Base-by-base conservation (phyloP, 2,329 filamentous ascomycete genomes). In the Ophiostoma perfectum region DNA sequence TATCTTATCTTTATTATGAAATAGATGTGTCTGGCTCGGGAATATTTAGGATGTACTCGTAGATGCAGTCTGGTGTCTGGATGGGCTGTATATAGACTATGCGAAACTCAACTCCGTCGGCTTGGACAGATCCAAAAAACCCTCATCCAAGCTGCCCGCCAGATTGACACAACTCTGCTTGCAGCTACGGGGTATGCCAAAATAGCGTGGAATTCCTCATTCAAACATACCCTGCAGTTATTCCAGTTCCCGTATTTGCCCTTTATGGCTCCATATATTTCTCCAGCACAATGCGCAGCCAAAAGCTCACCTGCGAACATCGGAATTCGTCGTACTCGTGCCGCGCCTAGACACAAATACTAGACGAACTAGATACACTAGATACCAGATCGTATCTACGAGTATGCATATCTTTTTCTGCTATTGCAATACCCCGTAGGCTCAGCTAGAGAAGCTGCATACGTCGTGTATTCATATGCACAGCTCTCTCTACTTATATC, bases 211-310 rank as follows among this genome's bases (percentile, higher is more conserved):
- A 62, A n/a, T 62, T 62, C 12, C 36, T 62, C 58, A 41, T 62
- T 41, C 38, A 62, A 62, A 42, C 18, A 41, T 62, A 5, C 38
- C 58, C 58, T 62, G 58, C 58, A n/a, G 41, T 41, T 39, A 9
- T 39, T 39, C 58, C 58, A 39, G 58, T 41, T 62, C 58, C 58
- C 58, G 58, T 39, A n/a, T 64, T 47, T 64, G n/a, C 49, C 62
- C 16, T 62, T n/a, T 6, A 44, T 16, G 55, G 41, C 36, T 64
- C 64, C 64, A 66, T 62, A 64, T 18, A 52, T 55, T n/a, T 67
- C 39, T 18, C 55, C 52, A 67, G 55, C 65, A 52, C 41, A 49
- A 39, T 9, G 41, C 42, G 3, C 47, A 41, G 38, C 38, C 36
- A 41, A 27, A n/a, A 64, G 39, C 62, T 42, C 27, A 27, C 27